Evolutionary conservation across 371 early-diverging fungal genomes (phyloP).

Genomic region (Cokeromyces recurvatus): DNA sequence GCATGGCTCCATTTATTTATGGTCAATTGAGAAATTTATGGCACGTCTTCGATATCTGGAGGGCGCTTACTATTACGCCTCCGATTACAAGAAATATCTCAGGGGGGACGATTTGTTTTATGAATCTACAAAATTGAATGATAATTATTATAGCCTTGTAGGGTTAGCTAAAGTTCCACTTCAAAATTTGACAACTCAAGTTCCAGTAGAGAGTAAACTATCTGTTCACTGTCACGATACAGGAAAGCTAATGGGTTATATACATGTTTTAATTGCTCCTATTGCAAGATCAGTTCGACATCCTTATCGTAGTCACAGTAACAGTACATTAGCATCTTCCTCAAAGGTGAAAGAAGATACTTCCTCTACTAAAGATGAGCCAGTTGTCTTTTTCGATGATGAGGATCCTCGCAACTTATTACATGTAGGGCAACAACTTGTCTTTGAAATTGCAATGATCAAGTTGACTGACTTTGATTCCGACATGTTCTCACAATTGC

Average conservation of each 20-base stretch:
- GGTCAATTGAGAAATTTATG: slow-evolving; percentile 64
- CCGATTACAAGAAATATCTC: slow-evolving; percentile 53
- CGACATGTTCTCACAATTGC: slow-evolving; percentile 62
- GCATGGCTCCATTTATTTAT: slow-evolving; percentile 59
- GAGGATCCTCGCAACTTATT: slow-evolving; percentile 15
- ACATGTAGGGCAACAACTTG: slow-evolving; percentile 50
- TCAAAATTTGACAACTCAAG: slow-evolving; percentile 41
- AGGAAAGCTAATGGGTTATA: slow-evolving; percentile 47
- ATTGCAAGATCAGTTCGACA: slow-evolving; percentile 36
- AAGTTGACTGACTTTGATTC: slow-evolving; percentile 67
- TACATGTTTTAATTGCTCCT: slow-evolving; percentile 45
- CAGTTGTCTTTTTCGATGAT: too few species aligned
- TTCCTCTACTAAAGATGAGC: neutral
- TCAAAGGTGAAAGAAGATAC: too few species aligned
- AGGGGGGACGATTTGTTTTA: slow-evolving; percentile 63
- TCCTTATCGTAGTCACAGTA: slow-evolving; percentile 7
- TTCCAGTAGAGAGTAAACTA: slow-evolving; percentile 40
- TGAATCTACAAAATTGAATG: slow-evolving; percentile 43
- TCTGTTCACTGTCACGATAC: slow-evolving; percentile 53
- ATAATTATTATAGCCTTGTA: slow-evolving; percentile 47
- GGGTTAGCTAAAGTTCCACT: slow-evolving; percentile 52
- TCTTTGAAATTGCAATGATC: slow-evolving; percentile 71
- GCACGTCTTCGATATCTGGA: slow-evolving; percentile 43
- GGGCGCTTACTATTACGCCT: slow-evolving; percentile 56
- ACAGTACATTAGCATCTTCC: too few species aligned